Evolutionary conservation across 345 rosid genomes (phyloP).

Genomic region (Streptanthus diversifolius): DNA sequence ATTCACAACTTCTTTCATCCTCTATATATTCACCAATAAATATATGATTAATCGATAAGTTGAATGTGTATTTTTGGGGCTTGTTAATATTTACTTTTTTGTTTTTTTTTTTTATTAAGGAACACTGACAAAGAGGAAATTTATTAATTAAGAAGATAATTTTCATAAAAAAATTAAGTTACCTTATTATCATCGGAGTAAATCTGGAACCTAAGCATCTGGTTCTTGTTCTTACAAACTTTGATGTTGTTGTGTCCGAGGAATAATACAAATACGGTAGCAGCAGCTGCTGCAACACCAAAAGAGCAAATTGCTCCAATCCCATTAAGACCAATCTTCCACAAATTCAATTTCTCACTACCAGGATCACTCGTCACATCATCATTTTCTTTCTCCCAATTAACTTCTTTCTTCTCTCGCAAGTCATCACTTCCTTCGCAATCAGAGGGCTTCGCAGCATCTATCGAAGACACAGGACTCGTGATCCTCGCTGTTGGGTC

Average conservation of each 20-base stretch:
- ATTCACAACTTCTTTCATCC: conserved; percentile 66
- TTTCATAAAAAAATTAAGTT: neutral
- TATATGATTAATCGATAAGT: neutral
- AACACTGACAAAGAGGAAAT: neutral
- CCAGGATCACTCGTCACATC: conserved; percentile 38
- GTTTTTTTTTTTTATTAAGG: neutral
- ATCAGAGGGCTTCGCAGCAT: neutral
- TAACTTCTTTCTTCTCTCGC: neutral
- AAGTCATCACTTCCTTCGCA: neutral
- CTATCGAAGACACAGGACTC: conserved; percentile 4
- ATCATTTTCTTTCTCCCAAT: conserved; percentile 16
- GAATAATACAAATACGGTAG: conserved; percentile 64
- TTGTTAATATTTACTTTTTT: neutral
- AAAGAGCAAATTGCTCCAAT: conserved; percentile 89
- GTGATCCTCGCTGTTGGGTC: conserved; percentile 46
- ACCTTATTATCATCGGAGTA: conserved; percentile 80
- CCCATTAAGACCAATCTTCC: conserved; percentile 83
- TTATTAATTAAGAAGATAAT: neutral
- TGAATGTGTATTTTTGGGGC: neutral
- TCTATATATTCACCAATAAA: conserved; percentile 42
- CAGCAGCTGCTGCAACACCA: conserved; percentile 94
- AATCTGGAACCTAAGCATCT: conserved; percentile 55
- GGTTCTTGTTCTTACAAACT: conserved; percentile 41
- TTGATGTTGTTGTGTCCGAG: conserved; percentile 54
- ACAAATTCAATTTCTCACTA: conserved; percentile 47